Percentiles rank a stretch among this genome's conserved stretches.
Evolutionary conservation across 805 yeast genomes (phyloP).

Genomic region (Wickerhamomyces ciferrii): DNA sequence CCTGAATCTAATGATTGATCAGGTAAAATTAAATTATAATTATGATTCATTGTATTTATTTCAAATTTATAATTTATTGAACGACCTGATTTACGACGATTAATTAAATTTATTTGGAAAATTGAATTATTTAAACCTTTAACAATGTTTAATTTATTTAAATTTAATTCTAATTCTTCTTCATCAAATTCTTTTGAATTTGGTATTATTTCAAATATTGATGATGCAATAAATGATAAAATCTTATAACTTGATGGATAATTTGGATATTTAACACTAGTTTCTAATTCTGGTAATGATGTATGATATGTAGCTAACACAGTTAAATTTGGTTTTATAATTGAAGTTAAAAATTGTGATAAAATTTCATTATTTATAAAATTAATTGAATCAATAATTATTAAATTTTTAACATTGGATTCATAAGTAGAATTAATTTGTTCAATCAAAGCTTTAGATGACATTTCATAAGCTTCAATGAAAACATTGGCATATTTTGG

Average conservation of each 20-base stretch:
- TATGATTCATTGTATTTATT: conserved; percentile 45
- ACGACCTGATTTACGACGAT: conserved; percentile 83
- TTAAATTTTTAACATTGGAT: conserved; percentile 29
- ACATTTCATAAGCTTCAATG: conserved; percentile 35
- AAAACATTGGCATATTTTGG: conserved; percentile 48
- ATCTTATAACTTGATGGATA: conserved; percentile 51
- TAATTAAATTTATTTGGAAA: conserved; percentile 50
- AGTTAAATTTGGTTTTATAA: conserved; percentile 41
- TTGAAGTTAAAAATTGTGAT: conserved; percentile 42
- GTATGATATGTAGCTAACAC: conserved; percentile 45
- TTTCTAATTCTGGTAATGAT: conserved; percentile 31
- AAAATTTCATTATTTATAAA: conserved; percentile 42
- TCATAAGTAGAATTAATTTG: conserved; percentile 9
- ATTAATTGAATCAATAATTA: conserved; percentile 68
- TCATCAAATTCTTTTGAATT: conserved; percentile 31
- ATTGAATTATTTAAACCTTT: conserved; percentile 40
- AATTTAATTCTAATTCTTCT: conserved; percentile 37
- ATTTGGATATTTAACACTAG: conserved; percentile 22
- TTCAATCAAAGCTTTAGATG: conserved; percentile 22
- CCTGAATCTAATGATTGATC: conserved; percentile 19
- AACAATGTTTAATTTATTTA: conserved; percentile 42
- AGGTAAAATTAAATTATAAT: conserved; percentile 25
- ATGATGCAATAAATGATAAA: conserved; percentile 68
- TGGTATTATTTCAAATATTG: conserved; percentile 62
- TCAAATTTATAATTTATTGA: conserved; percentile 50